Base-by-base conservation (phyloP, 495 filamentous ascomycete species). In the Collariella sp. region DNA sequence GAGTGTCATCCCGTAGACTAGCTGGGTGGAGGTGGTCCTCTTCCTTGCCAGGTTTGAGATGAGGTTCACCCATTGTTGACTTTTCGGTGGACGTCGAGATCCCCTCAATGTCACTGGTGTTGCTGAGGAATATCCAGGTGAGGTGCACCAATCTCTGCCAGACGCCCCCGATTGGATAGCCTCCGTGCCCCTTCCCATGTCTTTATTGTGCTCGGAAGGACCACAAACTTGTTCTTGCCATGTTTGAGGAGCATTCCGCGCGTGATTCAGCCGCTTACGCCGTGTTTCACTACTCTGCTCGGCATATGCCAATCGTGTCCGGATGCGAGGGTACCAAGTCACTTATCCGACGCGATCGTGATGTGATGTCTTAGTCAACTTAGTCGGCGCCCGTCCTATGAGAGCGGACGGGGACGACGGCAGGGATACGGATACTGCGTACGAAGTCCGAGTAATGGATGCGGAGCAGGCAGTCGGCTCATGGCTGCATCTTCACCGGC, bases 1-100 rank as follows among this genome's bases (percentile, higher is more conserved):
- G 48, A 5, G 52, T 52, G 12, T 55, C 52, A 3, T 16, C 10
- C 9, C 3, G 35, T 4, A 23, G 45, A 24, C 45, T 54, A 5
- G 16, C 20, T 5, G 42, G 31, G 0, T 29, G 48, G 12, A 20
- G 19, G 11, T 50, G 47, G 13, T 23, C 13, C 5, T 63, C 53
- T 16, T 20, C 23, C 23, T 44, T 52, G n/a, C 19, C 56, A 15
- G 65, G 60, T 33, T 33, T 51, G 9, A 63, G 60, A 47, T 61
- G 65, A 10, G 35, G 60, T n/a, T 55, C 58, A 45, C 63, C 62
- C 65, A 65, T 65, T 23, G 34, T 46, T 10, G 29, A 18, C 16
- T 50, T 15, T 7, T 10, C 35, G 7, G 5, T 4, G 12, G 19
- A 16, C 23, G 20, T 13, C 20, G 10, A 44, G 41, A 7, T 24